phyloP scores from a whole-genome alignment of 2,329 filamentous ascomycete genomes.

The Diaporthe nobilis region DNA sequence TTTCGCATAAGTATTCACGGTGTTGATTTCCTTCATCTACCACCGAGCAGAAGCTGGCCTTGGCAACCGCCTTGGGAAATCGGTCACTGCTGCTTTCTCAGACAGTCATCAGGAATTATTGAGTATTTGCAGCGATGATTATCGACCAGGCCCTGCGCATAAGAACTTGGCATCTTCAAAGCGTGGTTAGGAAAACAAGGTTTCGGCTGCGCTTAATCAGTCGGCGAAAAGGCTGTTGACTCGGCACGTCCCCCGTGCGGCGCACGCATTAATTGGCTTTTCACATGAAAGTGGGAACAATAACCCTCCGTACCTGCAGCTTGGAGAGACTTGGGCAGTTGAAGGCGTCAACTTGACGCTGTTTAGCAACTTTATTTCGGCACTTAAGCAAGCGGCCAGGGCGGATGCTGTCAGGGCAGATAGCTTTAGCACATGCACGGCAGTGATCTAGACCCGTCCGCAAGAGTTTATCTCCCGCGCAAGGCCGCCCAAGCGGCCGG shows the following conservation, averaged over 20 bases:
- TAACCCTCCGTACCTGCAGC: constrained; percentile 13
- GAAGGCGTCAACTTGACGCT: not conserved
- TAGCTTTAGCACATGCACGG: not conserved
- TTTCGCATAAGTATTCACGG: not conserved
- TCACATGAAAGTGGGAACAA: not conserved
- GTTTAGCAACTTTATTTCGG: not conserved
- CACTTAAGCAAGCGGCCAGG: not conserved
- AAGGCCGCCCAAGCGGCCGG: not conserved
- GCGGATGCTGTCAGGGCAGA: not conserved
- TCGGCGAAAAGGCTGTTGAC: not conserved
- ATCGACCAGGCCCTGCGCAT: not conserved
- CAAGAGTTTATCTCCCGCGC: not conserved
- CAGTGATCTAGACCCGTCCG: constrained; percentile 8
- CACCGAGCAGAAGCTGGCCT: not conserved
- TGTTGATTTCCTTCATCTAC: not conserved
- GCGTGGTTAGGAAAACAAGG: not conserved
- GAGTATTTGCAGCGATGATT: not conserved
- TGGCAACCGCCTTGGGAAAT: not conserved
- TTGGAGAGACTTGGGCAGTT: not conserved
- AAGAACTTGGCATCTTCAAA: not conserved
- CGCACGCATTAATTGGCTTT: not conserved
- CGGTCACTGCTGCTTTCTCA: too few relatives aligned
- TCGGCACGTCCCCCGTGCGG: not conserved
- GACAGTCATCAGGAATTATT: fast-evolving
- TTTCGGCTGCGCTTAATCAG: constrained; percentile 15